These are phyloP conservation scores for Helicocarpus griseus DNA, from an alignment of 2,329 filamentous ascomycete genomes.

Conservation along the genomic window DNA sequence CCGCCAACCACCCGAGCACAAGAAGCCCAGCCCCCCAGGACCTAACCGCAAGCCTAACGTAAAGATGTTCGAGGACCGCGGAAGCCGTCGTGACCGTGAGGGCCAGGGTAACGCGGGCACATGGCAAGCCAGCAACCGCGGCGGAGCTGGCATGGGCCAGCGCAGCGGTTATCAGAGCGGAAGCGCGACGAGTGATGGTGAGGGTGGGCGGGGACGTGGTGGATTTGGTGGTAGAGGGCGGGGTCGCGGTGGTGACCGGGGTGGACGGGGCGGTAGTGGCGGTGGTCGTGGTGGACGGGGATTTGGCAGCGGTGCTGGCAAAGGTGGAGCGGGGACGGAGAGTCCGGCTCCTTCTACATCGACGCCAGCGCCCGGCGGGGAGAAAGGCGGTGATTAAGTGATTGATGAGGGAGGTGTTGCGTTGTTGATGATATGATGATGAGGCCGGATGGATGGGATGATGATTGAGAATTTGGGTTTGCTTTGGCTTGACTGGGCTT, in stretches of 20 bases:
- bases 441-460: not conserved
- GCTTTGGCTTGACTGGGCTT: not conserved
- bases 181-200: constrained; percentile 62
- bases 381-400: not conserved
- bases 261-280: constrained; percentile 48
- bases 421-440: not conserved
- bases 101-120: constrained; percentile 40
- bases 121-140: constrained; percentile 50
- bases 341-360: not conserved
- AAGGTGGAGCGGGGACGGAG: constrained; percentile 35
- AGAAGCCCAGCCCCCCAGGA: constrained; percentile 56
- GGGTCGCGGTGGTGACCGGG: constrained; percentile 46
- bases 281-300: constrained; percentile 48
- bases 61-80: constrained; percentile 69
- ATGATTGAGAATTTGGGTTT: not conserved
- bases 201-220: constrained; percentile 54
- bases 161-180: constrained; percentile 77
- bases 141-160: constrained; percentile 50
- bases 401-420: not conserved
- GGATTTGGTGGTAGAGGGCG: constrained; percentile 50
- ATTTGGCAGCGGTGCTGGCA: constrained; percentile 46
- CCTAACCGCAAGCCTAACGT: constrained; percentile 72
- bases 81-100: constrained; percentile 33
- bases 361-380: not conserved
- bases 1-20: constrained; percentile 64